A percentile compares a stretch with the other conserved stretches of the same genome.
These are phyloP conservation scores for Boechera divaricarpa DNA, from an alignment of 345 rosid genomes.

Conservation along the genomic window DNA sequence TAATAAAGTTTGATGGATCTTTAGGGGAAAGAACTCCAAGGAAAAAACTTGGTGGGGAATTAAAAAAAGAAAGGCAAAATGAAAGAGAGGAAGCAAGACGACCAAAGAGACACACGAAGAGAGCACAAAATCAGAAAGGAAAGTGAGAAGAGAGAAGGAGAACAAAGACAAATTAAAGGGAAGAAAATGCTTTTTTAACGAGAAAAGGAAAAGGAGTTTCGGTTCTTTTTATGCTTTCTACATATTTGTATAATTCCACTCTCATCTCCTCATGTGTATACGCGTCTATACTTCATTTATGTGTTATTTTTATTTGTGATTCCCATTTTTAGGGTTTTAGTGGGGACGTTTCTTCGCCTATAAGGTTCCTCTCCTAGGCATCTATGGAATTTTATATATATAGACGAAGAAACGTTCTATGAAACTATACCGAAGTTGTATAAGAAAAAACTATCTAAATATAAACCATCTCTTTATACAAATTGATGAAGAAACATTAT, in stretches of 20 bases:
- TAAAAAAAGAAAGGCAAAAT: slow-evolving; percentile 49
- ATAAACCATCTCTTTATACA: neutral
- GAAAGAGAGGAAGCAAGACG: slow-evolving; percentile 51
- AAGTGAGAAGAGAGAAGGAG: slow-evolving; percentile 46
- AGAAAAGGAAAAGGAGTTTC: slow-evolving; percentile 34
- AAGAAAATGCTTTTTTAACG: slow-evolving; percentile 34
- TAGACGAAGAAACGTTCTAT: neutral
- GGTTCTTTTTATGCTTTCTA: slow-evolving; percentile 43
- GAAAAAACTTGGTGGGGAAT: slow-evolving; percentile 71
- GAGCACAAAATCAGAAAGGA: slow-evolving; percentile 43
- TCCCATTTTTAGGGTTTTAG: slow-evolving; percentile 73
- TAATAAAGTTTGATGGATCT: slow-evolving; percentile 69
- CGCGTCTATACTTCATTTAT: slow-evolving; percentile 32
- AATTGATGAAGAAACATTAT: neutral
- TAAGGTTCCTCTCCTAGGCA: slow-evolving; percentile 56
- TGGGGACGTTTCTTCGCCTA: slow-evolving; percentile 61
- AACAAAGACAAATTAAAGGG: slow-evolving; percentile 40
- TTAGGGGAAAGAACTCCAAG: slow-evolving; percentile 50
- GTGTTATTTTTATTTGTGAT: slow-evolving; percentile 39
- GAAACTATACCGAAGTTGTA: slow-evolving; percentile 4
- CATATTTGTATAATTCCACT: slow-evolving; percentile 45
- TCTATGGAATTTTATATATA: slow-evolving; percentile 30
- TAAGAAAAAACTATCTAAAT: neutral
- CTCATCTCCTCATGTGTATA: slow-evolving; percentile 49
- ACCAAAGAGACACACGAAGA: slow-evolving; percentile 39